Conservation (phyloP, 805 yeast species). For the Metschnikowia continentalis region DNA sequence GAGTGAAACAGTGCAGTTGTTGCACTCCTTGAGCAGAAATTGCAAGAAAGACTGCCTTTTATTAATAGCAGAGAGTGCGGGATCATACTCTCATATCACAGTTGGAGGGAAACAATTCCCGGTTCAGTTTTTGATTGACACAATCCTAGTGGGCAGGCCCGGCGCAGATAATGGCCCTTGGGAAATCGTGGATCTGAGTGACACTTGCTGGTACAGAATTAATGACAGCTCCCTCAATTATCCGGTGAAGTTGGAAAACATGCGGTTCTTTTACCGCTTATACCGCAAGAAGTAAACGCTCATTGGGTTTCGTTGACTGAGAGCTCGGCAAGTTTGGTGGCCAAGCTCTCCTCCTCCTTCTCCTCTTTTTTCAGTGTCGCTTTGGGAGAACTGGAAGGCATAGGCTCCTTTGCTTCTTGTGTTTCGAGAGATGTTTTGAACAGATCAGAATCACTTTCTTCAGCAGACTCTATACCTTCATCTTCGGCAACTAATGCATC, state of each 20-base stretch:
- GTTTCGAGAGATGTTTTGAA: background rate
- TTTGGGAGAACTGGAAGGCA: too few relatives aligned
- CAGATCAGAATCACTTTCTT: background rate
- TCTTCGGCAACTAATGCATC: slow-evolving; percentile 30
- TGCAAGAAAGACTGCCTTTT: slow-evolving; percentile 58
- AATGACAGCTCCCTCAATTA: slow-evolving; percentile 49
- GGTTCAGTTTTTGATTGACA: slow-evolving; percentile 74
- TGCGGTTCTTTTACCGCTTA: slow-evolving; percentile 79
- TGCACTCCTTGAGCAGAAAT: slow-evolving; percentile 34
- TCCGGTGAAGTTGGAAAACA: slow-evolving; percentile 70
- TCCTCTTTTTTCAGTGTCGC: slow-evolving; percentile 4
- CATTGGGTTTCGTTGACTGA: background rate
- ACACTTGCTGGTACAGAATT: slow-evolving; percentile 78
- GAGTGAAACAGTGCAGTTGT: slow-evolving; percentile 48
- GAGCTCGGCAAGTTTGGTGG: background rate
- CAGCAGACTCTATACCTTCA: background rate
- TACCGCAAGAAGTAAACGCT: slow-evolving; percentile 49
- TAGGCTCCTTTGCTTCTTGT: background rate
- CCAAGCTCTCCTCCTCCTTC: background rate
- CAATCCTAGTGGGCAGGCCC: slow-evolving; percentile 54
- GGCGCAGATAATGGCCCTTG: slow-evolving; percentile 48
- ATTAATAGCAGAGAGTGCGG: slow-evolving; percentile 82
- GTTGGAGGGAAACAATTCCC: slow-evolving; percentile 79
- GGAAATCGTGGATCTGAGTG: slow-evolving; percentile 62
- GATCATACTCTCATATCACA: slow-evolving; percentile 77